phyloP scores from a whole-genome alignment of 2,329 filamentous ascomycete genomes.

The Alternaria ventricosa region DNA sequence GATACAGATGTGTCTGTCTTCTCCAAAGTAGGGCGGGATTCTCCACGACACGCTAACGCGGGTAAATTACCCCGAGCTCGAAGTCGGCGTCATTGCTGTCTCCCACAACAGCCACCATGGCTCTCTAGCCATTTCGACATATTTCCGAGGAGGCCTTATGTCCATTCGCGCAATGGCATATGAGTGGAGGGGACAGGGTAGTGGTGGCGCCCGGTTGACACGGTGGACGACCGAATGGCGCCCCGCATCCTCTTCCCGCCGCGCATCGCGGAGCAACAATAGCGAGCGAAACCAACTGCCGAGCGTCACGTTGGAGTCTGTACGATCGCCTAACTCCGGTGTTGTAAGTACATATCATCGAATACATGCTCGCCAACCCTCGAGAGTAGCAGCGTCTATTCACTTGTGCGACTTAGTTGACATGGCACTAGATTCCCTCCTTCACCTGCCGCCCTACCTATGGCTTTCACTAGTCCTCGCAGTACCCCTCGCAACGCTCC shows the following conservation, averaged over 20 bases:
- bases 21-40: neutral
- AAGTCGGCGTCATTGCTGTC: neutral
- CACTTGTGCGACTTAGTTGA: neutral
- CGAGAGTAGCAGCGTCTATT: neutral
- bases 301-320: slow-evolving; percentile 16
- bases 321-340: neutral
- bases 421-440: slow-evolving; percentile 37
- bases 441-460: slow-evolving; percentile 24
- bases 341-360: slow-evolving; percentile 5
- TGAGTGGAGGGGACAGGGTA: neutral
- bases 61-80: neutral
- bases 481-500: slow-evolving; percentile 31
- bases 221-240: slow-evolving; percentile 1
- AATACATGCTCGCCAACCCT: neutral
- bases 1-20: neutral
- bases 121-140: neutral
- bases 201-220: neutral
- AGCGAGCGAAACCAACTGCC: slow-evolving; percentile 30
- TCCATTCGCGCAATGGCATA: neutral
- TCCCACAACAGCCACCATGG: neutral
- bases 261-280: slow-evolving; percentile 18
- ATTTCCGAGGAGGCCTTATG: neutral
- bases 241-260: slow-evolving; percentile 16
- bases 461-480: slow-evolving; percentile 37
- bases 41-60: neutral